Evolutionary conservation across 257 asterid genomes (phyloP).

Genomic region (Solanum arcanum): DNA sequence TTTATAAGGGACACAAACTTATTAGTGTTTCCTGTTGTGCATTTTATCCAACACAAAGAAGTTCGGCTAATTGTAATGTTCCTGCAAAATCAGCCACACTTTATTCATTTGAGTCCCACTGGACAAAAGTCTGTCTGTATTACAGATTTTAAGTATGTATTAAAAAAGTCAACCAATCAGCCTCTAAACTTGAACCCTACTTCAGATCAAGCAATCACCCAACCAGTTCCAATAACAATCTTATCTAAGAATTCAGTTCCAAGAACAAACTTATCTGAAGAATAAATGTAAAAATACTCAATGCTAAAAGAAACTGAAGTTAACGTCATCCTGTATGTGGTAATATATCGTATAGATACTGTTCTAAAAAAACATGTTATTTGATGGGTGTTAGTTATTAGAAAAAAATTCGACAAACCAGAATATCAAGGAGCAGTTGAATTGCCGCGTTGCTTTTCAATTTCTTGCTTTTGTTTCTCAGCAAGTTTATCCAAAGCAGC

Average conservation of each 20-base stretch:
- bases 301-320: not conserved
- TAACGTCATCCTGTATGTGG: not conserved
- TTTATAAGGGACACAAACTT: not conserved
- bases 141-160: not conserved
- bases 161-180: not conserved
- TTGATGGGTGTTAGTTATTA: not conserved
- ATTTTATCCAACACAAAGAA: not conserved
- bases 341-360: not conserved
- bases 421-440: not conserved
- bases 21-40: not conserved
- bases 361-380: not conserved
- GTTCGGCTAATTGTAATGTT: not conserved
- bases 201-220: not conserved
- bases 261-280: too few relatives aligned
- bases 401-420: not conserved
- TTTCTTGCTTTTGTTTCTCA: conserved; percentile 81
- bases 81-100: not conserved
- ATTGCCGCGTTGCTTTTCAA: conserved; percentile 49
- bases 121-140: not conserved
- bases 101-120: not conserved
- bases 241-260: not conserved
- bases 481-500: conserved; percentile 76
- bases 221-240: not conserved
- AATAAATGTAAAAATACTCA: not conserved
- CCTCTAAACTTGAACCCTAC: not conserved